Evolutionary conservation across 139 green algal species (phyloP).

Genomic region (Coelastrella sp.): DNA sequence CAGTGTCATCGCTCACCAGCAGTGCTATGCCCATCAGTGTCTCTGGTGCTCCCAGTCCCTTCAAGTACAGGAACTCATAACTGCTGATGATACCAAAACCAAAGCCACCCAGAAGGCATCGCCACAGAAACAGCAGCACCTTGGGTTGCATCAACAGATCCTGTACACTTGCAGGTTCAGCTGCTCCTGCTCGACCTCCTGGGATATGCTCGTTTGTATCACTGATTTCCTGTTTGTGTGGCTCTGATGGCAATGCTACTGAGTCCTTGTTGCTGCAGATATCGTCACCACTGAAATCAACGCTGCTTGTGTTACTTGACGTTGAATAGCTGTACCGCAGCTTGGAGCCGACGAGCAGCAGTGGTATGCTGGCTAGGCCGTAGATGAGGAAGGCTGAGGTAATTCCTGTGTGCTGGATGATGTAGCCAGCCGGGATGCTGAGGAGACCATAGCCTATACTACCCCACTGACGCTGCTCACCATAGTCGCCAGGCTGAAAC

Average conservation of each 20-base stretch:
- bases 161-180: not conserved
- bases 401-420: constrained; percentile 45
- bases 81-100: constrained; percentile 47
- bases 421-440: constrained; percentile 20
- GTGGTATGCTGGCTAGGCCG: constrained; percentile 16
- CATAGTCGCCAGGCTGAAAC: constrained; percentile 39
- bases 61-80: constrained; percentile 60
- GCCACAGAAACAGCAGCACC: constrained; percentile 50
- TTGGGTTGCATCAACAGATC: constrained; percentile 19
- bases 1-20: constrained; percentile 16
- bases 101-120: constrained; percentile 53
- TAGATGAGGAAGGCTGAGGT: constrained; percentile 47
- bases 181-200: not conserved
- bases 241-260: too few relatives aligned
- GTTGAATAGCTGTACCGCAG: constrained; percentile 8
- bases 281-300: not conserved
- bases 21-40: constrained; percentile 57
- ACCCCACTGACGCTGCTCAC: constrained; percentile 55
- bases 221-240: too few relatives aligned
- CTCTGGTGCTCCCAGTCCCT: constrained; percentile 41
- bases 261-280: too few relatives aligned
- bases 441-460: constrained; percentile 49
- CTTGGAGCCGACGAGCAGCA: not conserved
- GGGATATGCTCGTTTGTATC: too few relatives aligned
- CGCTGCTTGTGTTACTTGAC: not conserved